A percentile compares a stretch with the other conserved stretches of the same genome.
Evolutionary conservation across 2,329 filamentous ascomycete genomes (phyloP).

Genomic region (Paracorniculantispora psalliotae): DNA sequence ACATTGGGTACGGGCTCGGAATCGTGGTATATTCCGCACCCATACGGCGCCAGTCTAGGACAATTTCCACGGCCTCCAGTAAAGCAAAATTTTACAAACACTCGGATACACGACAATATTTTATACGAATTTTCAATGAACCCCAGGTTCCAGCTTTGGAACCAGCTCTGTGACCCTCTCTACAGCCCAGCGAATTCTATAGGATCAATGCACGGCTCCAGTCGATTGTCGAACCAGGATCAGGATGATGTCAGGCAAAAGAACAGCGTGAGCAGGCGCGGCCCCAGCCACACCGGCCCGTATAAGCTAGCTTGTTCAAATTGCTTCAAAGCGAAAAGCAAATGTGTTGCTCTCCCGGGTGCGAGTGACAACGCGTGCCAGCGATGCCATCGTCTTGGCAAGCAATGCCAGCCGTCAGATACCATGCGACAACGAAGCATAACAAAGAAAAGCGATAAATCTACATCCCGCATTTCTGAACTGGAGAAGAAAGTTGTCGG

Average conservation of each 20-base stretch:
- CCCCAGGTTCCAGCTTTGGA: background rate
- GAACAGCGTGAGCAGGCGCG: background rate
- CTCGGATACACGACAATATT: too few species aligned
- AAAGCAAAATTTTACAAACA: too few species aligned
- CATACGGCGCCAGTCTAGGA: too few species aligned
- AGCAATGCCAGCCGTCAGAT: conserved; percentile 1
- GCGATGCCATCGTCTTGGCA: conserved; percentile 1
- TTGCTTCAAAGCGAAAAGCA: conserved; percentile 8
- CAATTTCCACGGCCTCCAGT: too few species aligned
- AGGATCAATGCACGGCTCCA: background rate
- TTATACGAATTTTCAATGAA: background rate
- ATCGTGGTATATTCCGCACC: too few species aligned
- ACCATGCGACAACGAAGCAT: background rate
- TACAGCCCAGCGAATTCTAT: background rate
- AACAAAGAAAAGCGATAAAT: background rate
- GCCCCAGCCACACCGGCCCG: conserved; percentile 2
- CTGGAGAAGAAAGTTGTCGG: conserved; percentile 1
- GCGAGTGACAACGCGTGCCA: background rate
- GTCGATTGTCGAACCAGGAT: background rate
- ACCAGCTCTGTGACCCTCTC: background rate
- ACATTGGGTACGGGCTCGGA: too few species aligned
- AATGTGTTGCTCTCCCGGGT: background rate
- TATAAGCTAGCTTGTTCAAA: conserved; percentile 1
- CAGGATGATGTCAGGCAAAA: background rate
- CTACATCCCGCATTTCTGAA: background rate